phyloP scores from a whole-genome alignment of 495 filamentous ascomycete species.

The Lasiosphaeriaceae sp. region DNA sequence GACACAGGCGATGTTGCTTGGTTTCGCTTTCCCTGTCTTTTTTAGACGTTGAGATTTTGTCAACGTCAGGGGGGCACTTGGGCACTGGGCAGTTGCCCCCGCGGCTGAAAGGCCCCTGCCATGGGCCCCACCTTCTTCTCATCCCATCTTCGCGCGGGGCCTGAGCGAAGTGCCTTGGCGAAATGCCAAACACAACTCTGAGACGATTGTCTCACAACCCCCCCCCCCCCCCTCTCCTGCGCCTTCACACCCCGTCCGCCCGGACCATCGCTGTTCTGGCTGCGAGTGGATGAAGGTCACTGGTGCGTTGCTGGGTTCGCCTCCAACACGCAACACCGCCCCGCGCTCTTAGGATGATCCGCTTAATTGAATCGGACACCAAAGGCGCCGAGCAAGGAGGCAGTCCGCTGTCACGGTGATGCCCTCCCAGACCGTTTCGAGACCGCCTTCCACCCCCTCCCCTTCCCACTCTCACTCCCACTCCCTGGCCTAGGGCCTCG shows the following conservation, averaged over 20 bases:
- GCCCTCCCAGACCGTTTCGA: slow-evolving; percentile 44
- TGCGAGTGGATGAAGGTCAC: too few relatives aligned
- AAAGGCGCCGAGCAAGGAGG: slow-evolving; percentile 13
- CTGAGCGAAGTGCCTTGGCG: slow-evolving; percentile 14
- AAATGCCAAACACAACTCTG: slow-evolving; percentile 45
- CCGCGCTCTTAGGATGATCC: not conserved
- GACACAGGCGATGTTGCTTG: too few relatives aligned
- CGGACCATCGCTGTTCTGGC: not conserved
- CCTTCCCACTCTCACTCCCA: slow-evolving; percentile 6
- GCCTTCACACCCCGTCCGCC: slow-evolving; percentile 5
- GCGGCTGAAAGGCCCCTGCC: too few relatives aligned
- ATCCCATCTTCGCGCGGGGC: not conserved
- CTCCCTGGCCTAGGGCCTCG: slow-evolving; percentile 8
- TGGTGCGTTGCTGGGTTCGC: not conserved
- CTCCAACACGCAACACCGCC: not conserved
- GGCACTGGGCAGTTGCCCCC: too few relatives aligned
- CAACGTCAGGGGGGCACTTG: too few relatives aligned
- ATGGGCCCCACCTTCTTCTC: not conserved
- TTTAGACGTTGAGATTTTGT: too few relatives aligned
- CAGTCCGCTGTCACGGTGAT: slow-evolving; percentile 23
- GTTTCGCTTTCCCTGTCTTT: too few relatives aligned
- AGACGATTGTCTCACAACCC: slow-evolving; percentile 46
- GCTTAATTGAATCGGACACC: slow-evolving; percentile 14
- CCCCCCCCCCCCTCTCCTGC: slow-evolving; percentile 30
- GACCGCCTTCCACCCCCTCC: slow-evolving; percentile 7